Evolutionary conservation across 139 green algal genomes (phyloP).

Genomic region (Coelastrella sp.): DNA sequence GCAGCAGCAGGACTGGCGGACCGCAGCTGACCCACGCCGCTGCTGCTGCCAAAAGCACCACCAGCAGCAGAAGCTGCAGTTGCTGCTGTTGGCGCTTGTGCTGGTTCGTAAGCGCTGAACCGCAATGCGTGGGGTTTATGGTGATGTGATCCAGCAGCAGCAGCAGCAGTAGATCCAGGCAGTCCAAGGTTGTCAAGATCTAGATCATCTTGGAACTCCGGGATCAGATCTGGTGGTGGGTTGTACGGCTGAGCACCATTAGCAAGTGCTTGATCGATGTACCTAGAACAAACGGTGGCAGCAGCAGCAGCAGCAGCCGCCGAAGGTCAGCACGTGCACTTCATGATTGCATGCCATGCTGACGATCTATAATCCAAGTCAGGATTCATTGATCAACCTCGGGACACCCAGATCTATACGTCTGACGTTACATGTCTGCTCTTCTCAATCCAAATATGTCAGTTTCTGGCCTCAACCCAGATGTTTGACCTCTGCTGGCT

Average conservation of each 20-base stretch:
- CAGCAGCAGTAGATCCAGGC: not conserved
- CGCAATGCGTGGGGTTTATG: constrained; percentile 51
- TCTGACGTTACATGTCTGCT: too few relatives aligned
- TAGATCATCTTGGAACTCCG: not conserved
- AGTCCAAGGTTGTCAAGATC: not conserved
- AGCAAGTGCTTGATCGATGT: constrained; percentile 43
- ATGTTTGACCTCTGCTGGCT: too few relatives aligned
- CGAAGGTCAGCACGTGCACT: too few relatives aligned
- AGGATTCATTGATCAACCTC: too few relatives aligned
- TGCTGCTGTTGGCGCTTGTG: constrained; percentile 26
- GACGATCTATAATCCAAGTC: too few relatives aligned
- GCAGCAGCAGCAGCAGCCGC: constrained; percentile 10
- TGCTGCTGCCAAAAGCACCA: constrained; percentile 26
- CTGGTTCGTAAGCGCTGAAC: constrained; percentile 55
- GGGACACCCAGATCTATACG: too few relatives aligned
- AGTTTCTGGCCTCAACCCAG: too few relatives aligned
- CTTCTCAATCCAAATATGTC: too few relatives aligned
- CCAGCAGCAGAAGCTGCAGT: constrained; percentile 36
- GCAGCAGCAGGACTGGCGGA: not conserved
- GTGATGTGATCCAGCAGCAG: not conserved
- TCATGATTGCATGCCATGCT: too few relatives aligned
- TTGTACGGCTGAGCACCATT: constrained; percentile 77
- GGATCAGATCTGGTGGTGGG: constrained; percentile 59
- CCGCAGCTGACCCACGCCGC: not conserved
- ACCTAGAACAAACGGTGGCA: constrained; percentile 29